Conservation (phyloP, 2,329 filamentous ascomycete species). For the Trichoderma sp. region DNA sequence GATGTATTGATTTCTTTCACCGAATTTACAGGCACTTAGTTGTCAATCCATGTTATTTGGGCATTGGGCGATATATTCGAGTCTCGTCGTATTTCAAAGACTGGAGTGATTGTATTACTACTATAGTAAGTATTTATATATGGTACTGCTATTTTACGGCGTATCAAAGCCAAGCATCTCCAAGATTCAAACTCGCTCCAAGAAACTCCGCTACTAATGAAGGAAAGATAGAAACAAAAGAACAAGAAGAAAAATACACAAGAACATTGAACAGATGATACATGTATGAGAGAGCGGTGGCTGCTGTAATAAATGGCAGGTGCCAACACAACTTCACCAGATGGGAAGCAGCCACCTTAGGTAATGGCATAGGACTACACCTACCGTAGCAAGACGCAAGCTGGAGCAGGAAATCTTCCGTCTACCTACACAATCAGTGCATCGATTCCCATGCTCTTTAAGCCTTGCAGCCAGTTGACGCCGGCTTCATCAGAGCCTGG, state of each 20-base stretch:
- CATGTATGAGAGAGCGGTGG: neutral
- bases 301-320: neutral
- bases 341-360: neutral
- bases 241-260: neutral
- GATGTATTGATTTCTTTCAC: neutral
- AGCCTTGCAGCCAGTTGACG: slow-evolving; percentile 42
- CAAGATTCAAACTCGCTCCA: neutral
- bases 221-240: neutral
- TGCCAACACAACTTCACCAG: neutral
- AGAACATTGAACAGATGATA: neutral
- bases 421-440: slow-evolving; percentile 46
- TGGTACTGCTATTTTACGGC: neutral
- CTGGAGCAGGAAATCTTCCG: neutral
- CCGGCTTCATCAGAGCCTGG: slow-evolving; percentile 21
- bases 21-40: neutral
- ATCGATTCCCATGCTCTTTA: slow-evolving; percentile 44
- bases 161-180: neutral
- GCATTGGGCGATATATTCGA: neutral
- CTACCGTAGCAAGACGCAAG: neutral
- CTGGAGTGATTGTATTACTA: neutral
- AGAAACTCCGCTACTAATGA: neutral
- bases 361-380: neutral
- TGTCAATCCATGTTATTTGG: neutral
- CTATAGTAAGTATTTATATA: neutral
- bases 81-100: neutral